Base-by-base conservation (phyloP, 345 rosid genomes). In the Moringa oleifera region DNA sequence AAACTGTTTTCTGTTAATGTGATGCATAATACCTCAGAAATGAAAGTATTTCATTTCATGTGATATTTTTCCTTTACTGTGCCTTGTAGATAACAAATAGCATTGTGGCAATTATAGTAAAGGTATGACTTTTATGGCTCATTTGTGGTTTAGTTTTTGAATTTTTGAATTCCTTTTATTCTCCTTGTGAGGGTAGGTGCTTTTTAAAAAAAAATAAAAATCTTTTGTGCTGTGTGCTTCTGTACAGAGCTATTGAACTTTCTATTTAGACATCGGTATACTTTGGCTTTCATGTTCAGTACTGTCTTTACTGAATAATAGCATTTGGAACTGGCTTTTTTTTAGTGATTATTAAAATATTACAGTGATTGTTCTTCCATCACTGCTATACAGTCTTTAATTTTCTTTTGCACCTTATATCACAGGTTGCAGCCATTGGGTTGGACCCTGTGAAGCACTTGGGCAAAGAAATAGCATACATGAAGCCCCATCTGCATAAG, bases 351-450 rank as follows among this genome's bases (percentile, higher is more conserved):
- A 41, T 15, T 5, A 11, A 41, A 4, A 41, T 41, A 11, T 41
- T 9, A 41, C 47, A 4, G 16, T 15, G 13, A 11, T 4, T 41
- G 1, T 41, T 16, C 47, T 41, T 41, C 17, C 47, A 41, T 41
- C 47, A 16, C 13, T 15, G 17, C 47, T 41, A 2, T 41, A 41
- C 1, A 5, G 47, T 7, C 12, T 41, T 41, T 41, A 41, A 41
- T 41, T 28, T 28, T 41, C 47, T 41, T 7, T 20, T 53, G 57
- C 7, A 28, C 22, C 24, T 63, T 18, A 25, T 57, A 49, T 68
- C 68, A 68, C 67, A 90, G 99, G 97, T 94, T 45, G 99, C 97
- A 56, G 93, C 97, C 61, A 79, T 90, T 76, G 99, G 99, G 25
- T 74, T 94, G 78, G 85, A 88, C 61, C 97, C 97, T 45, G 77